Base-by-base conservation (phyloP, 306 rosid genomes). In the Inga oerstediana region DNA sequence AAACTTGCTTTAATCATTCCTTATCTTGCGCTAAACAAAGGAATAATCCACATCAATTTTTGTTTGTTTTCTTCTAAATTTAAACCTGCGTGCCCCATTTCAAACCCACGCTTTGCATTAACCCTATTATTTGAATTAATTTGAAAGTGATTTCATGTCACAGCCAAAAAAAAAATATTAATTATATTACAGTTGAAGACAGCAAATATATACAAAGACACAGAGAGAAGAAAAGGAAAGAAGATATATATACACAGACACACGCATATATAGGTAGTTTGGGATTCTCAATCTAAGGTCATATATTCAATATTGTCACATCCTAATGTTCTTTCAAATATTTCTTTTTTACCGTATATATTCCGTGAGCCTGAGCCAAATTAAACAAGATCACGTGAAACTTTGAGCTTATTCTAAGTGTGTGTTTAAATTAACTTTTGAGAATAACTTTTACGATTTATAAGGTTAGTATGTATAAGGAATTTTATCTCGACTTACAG, bases 201-300 rank as follows among this genome's bases (percentile, higher is more conserved):
- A 88, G 83, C 85, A 78, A 85, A 82, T 88, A 76, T 76, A 73
- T 76, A 82, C 87, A 88, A 77, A 80, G 87, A 73, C 85, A 80
- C 77, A 83, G 49, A 61, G 75, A 80, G 79, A 67, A 77, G 88
- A 85, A 80, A 88, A 83, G 22, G 88, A 88, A 85, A 85, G 79
- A 43, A 88, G 87, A 72, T 84, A 72, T n/a, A n/a, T 10, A 3
- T 8, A 20, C 27, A 56, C 27, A 56, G 20, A 14, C 66, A 59
- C 66, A 59, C 34, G 27, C 66, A 22, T 39, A 39, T 39, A 39
- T 76, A 75, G 76, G 27, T 64, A 79, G 83, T 82, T 80, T 82
- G 88, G 79, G 81, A 85, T 88, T 80, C 83, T 48, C 87, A 82
- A 82, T 82, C 76, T 82, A 79, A 82, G 79, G 80, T 75, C 76